phyloP scores from a whole-genome alignment of 2,329 filamentous ascomycete genomes.

The Colletotrichum sp. region DNA sequence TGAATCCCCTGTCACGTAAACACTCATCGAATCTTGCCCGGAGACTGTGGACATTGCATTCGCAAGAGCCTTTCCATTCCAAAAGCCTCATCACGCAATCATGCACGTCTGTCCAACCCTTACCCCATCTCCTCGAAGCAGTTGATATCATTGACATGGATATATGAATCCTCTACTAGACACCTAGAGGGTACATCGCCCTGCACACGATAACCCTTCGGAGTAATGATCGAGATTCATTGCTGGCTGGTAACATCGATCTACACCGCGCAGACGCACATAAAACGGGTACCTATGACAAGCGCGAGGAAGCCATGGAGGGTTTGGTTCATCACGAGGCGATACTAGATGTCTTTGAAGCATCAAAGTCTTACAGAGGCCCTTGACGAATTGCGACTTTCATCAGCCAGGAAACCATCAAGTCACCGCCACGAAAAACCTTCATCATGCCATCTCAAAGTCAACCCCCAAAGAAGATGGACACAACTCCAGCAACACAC shows the following conservation, averaged over 20 bases:
- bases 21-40: no score
- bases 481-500: not conserved
- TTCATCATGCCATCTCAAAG: not conserved
- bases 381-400: not conserved
- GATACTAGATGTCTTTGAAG: no score
- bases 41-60: not conserved
- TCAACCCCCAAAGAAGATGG: not conserved
- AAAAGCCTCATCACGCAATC: not conserved
- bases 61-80: no score
- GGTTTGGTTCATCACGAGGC: not conserved
- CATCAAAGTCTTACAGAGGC: not conserved
- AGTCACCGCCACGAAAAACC: not conserved
- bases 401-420: not conserved
- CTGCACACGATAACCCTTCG: not conserved
- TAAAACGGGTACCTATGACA: not conserved
- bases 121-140: not conserved
- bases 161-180: not conserved
- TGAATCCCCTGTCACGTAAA: no score
- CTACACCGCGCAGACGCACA: rapidly evolving
- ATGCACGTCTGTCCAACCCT: not conserved
- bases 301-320: not conserved
- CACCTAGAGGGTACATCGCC: rapidly evolving
- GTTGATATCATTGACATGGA: rapidly evolving
- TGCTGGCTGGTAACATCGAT: not conserved
- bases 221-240: not conserved